A percentile compares a stretch with the other conserved stretches of the same genome.
Evolutionary conservation across 306 rosid species (phyloP).

Genomic region (Cicer pinnatifidum): DNA sequence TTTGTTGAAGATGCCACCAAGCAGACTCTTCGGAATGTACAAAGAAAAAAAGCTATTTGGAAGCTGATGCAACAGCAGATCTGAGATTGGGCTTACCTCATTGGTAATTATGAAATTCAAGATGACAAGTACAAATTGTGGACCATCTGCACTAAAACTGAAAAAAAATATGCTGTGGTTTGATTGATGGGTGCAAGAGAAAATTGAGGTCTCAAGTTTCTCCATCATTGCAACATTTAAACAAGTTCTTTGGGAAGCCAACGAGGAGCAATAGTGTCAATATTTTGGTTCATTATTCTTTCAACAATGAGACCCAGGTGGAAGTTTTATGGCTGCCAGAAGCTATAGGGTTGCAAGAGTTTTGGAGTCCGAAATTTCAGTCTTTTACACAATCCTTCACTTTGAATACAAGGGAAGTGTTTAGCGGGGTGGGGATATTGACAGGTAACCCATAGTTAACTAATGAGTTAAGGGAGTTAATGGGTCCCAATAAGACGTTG

Average conservation of each 20-base stretch:
- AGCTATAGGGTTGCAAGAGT: not conserved
- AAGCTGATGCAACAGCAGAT: slow-evolving; percentile 21
- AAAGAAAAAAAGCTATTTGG: not conserved
- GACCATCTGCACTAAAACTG: not conserved
- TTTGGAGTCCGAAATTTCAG: not conserved
- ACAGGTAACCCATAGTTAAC: not conserved
- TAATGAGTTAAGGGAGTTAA: too few relatives aligned
- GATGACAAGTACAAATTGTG: not conserved
- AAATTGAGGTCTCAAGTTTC: not conserved
- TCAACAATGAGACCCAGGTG: too few relatives aligned
- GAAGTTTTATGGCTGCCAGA: not conserved
- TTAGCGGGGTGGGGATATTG: not conserved
- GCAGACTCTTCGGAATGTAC: too few relatives aligned
- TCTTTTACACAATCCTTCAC: not conserved
- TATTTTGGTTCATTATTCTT: too few relatives aligned
- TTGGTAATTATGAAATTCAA: not conserved
- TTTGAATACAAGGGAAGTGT: not conserved
- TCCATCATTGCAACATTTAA: not conserved
- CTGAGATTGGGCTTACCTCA: not conserved
- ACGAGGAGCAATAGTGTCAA: not conserved
- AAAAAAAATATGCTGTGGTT: not conserved
- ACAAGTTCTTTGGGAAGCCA: slow-evolving; percentile 7
- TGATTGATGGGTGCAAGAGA: slow-evolving; percentile 6
- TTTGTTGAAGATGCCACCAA: too few relatives aligned
- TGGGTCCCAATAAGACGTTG: not conserved